Base-by-base conservation (phyloP, 495 filamentous ascomycete species). In the Penicillium waksmanii region DNA sequence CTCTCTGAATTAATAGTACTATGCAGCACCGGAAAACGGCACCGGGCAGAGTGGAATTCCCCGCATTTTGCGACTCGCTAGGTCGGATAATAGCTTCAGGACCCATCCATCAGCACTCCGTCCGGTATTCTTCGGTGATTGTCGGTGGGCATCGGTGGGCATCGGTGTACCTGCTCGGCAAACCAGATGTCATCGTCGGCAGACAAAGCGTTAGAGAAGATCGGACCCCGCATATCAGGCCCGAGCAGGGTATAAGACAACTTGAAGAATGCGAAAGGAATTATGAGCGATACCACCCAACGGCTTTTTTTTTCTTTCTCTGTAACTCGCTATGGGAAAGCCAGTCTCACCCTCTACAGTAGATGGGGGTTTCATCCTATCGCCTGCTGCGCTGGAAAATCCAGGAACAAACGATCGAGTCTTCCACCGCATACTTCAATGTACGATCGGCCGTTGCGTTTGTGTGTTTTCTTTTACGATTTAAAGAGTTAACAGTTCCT, bases 91-190 rank as follows among this genome's bases (percentile, higher is more conserved):
- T 38, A 38, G 36, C 36, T 38, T 38, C 36, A 13, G 12, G 0
- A n/a, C 5, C 36, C 36, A 31, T 38, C 36, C 11, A 38, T 13
- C 11, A 38, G 36, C 36, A 13, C 1, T 38, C 8, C 3, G 11
- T 44, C 12, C 42, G 46, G 58, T 47, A 1, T 0, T 44, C 50
- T 21, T 66, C 61, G 64, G 64, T 55, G 54, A 52, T 66, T 21
- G 17, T 66, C 64, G 64, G 64, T 56, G 49, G 38, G 38, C 4
- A 18, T 66, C 64, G 64, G 64, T 56, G 49, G 38, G 38, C 4
- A 18, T 63, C 60, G 61, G 64, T 56, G 21, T n/a, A 31, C 3
- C n/a, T 63, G 51, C 60, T 66, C 60, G 64, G 62, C 57, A 60
- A 53, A n/a, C n/a, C 10, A 36, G 21, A 27, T 56, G 10, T 19